Evolutionary conservation across 176 grass and related monocot species (phyloP).

Genomic region (Triticum aestivum): IWGSC_CS_RefSeq_v2.1 NC_057794.1:371521329-371521828

Average conservation of each 20-base stretch:
- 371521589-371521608: slow-evolving; percentile 21
- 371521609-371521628: slow-evolving; percentile 13
- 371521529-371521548: slow-evolving; percentile 23
- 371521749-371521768: slow-evolving; percentile 5
- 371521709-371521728: background rate
- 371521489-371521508: slow-evolving; percentile 24
- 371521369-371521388: slow-evolving; percentile 23
- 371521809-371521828: background rate
- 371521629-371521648: slow-evolving; percentile 26
- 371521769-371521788: background rate
- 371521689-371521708: background rate
- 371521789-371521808: background rate
- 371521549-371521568: slow-evolving; percentile 17
- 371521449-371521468: background rate
- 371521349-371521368: slow-evolving; percentile 12
- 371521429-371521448: slow-evolving; percentile 6
- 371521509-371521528: slow-evolving; percentile 7
- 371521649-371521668: slow-evolving; percentile 30
- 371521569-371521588: slow-evolving; percentile 14
- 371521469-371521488: slow-evolving; percentile 5
- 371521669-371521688: background rate
- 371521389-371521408: slow-evolving; percentile 1
- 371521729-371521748: background rate
- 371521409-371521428: slow-evolving; percentile 16
- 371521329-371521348: slow-evolving; percentile 36